Evolutionary conservation across 768 basidiomycete species (phyloP), one percentile per base, ranked within the genome.

Genomic region (Cyathus striatus): DNA sequence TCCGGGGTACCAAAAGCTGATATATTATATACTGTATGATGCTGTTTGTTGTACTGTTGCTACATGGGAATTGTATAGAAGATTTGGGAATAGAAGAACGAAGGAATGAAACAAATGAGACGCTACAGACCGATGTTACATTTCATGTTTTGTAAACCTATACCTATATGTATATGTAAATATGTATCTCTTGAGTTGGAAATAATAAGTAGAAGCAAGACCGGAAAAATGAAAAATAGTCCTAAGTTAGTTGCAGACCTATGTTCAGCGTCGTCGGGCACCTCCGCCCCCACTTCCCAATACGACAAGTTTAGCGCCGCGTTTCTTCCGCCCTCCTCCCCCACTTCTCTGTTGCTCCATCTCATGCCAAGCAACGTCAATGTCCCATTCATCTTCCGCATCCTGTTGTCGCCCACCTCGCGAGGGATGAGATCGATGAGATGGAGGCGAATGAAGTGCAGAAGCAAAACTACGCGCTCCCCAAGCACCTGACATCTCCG

Each of bases 401-500:
- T 58, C 64, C 41, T 65, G 60, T 36, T 55, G 51, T 20, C 63
- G 58, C 47, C 57, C 58, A 38, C 58, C 43, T 26, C 53, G 55
- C 38, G 49, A 61, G 39, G 58, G 62, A 33, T 52, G 51, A n/a
- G 57, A 33, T 20, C 49, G 36, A 10, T 52, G 56, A 10, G 7
- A 6, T 16, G 69, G 54, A 36, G 72, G 55, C 13, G 83, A 72
- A 56, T 85, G 81, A 44, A 85, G 62, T 0, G 89, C 84, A 7
- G 86, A 82, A 10, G 90, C 90, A 59, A 93, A 92, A 50, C 86
- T 90, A 43, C 85, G 70, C 14, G 73, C 67, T 18, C 88, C 88
- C 90, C 88, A 91, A 21, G 78, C 86, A 16, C 86, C 86, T 6
- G 71, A 47, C 10, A 54, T 41, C 14, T 50, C 51, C 22, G 55